phyloP scores from a whole-genome alignment of 306 rosid genomes.

The Malus orientalis region DNA sequence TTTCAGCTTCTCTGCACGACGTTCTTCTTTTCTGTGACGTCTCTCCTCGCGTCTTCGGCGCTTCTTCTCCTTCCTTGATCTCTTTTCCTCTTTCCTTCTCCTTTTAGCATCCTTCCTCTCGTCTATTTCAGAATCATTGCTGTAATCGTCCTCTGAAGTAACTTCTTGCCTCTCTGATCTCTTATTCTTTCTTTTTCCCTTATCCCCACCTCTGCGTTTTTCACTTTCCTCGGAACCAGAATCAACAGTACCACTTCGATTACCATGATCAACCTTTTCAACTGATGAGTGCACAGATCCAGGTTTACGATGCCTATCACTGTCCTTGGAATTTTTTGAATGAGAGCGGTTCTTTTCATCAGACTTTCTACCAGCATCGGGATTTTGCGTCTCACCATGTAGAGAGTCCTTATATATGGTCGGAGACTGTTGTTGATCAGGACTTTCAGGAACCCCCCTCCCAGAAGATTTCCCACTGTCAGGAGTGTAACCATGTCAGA shows the following conservation, averaged over 20 bases:
- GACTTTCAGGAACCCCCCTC: slow-evolving; percentile 27
- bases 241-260: slow-evolving; percentile 32
- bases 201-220: slow-evolving; percentile 47
- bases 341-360: slow-evolving; percentile 38
- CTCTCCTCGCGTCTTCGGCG: slow-evolving; percentile 74
- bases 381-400: slow-evolving; percentile 38
- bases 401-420: slow-evolving; percentile 26
- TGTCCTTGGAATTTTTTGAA: slow-evolving; percentile 31
- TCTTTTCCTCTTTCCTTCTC: slow-evolving; percentile 81
- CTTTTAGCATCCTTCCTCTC: slow-evolving; percentile 70
- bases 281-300: slow-evolving; percentile 27
- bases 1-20: slow-evolving; percentile 71
- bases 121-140: slow-evolving; percentile 68
- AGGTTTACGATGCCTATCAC: slow-evolving; percentile 23
- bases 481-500: slow-evolving; percentile 24
- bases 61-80: slow-evolving; percentile 75
- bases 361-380: slow-evolving; percentile 34
- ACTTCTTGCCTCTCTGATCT: slow-evolving; percentile 56
- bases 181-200: slow-evolving; percentile 62
- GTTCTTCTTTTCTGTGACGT: slow-evolving; percentile 63
- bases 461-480: slow-evolving; percentile 42
- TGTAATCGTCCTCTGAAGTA: slow-evolving; percentile 59
- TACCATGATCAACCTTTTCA: slow-evolving; percentile 33
- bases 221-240: slow-evolving; percentile 62
- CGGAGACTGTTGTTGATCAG: slow-evolving; percentile 37